A percentile compares a stretch with the other conserved stretches of the same genome.
These are phyloP conservation scores for Eucalyptus grandis DNA, from an alignment of 345 rosid species.

Conservation along the genomic window DNA sequence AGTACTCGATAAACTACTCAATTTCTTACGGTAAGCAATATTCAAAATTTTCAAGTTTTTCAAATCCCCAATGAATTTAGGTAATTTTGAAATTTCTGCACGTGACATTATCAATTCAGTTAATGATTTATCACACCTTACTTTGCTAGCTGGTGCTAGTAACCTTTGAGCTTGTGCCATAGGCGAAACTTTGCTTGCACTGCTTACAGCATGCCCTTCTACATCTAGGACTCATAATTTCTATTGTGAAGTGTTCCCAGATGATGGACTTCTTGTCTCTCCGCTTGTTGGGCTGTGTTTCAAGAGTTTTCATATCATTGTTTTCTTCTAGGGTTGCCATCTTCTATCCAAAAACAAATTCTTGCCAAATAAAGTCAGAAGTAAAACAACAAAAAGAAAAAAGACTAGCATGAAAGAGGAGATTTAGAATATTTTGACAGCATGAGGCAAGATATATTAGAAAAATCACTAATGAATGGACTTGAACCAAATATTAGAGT, in stretches of 20 bases:
- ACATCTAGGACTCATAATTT: constrained; percentile 43
- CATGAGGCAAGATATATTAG: no score
- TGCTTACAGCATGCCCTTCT: constrained; percentile 76
- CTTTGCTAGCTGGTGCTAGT: constrained; percentile 61
- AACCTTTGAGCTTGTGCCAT: constrained; percentile 75
- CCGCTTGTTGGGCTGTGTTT: constrained; percentile 30
- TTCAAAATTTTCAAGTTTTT: no score
- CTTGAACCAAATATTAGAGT: no score
- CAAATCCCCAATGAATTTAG: no score
- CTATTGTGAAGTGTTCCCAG: constrained; percentile 85
- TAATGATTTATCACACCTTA: background rate
- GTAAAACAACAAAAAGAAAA: no score
- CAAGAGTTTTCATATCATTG: constrained; percentile 11
- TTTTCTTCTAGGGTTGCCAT: background rate
- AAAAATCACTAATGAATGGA: no score
- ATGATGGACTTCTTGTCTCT: constrained; percentile 82
- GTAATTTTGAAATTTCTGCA: no score
- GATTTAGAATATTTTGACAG: no score
- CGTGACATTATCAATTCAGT: accelerated
- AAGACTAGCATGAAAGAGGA: no score
- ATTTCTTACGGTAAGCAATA: accelerated
- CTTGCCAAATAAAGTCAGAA: no score
- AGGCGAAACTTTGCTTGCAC: constrained; percentile 88
- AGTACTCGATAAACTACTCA: accelerated
- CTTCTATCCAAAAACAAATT: no score